A percentile compares a stretch with the other conserved stretches of the same genome.
phyloP scores from a whole-genome alignment of 2,329 filamentous ascomycete species.

The Penicillium sp. region DNA sequence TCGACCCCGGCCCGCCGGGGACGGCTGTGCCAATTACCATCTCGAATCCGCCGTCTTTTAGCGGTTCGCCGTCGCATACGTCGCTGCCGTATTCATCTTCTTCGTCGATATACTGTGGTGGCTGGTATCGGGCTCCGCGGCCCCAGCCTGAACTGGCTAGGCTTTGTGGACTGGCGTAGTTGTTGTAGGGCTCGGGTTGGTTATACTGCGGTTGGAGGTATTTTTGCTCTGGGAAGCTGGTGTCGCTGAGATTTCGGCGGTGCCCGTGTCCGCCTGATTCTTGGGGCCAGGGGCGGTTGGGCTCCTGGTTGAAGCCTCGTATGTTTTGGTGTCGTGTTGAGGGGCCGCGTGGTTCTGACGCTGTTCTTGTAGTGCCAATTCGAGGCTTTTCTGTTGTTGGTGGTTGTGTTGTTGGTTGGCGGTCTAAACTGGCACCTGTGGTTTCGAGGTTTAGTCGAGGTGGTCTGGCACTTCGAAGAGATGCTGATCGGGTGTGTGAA shows the following conservation, averaged over 20 bases:
- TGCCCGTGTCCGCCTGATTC: slow-evolving; percentile 36
- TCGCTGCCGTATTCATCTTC: slow-evolving; percentile 75
- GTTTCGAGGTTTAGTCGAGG: slow-evolving; percentile 49
- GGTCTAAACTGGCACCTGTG: slow-evolving; percentile 30
- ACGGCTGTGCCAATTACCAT: slow-evolving; percentile 64
- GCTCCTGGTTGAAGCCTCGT: slow-evolving; percentile 33
- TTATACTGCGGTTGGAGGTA: slow-evolving; percentile 32
- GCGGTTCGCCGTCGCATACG: slow-evolving; percentile 69
- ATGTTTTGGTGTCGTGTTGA: slow-evolving; percentile 36
- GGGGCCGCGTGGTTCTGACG: slow-evolving; percentile 56
- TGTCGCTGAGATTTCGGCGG: slow-evolving; percentile 38
- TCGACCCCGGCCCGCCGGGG: slow-evolving; percentile 8
- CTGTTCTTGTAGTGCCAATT: slow-evolving; percentile 54
- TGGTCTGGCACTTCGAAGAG: slow-evolving; percentile 52
- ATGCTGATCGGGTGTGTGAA: slow-evolving; percentile 48
- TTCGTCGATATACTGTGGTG: slow-evolving; percentile 74
- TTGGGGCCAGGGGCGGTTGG: slow-evolving; percentile 34
- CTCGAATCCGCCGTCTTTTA: slow-evolving; percentile 80
- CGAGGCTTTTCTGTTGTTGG: slow-evolving; percentile 43
- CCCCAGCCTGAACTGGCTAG: slow-evolving; percentile 47
- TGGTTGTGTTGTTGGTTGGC: slow-evolving; percentile 39
- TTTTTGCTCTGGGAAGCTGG: slow-evolving; percentile 20
- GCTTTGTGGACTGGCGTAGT: slow-evolving; percentile 64
- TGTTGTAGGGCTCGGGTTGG: slow-evolving; percentile 62
- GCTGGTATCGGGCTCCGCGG: slow-evolving; percentile 36